Evolutionary conservation across 108 stramenopile genomes (phyloP), one percentile per base, ranked within the genome.

Genomic region (Cyclotella atomus): DNA sequence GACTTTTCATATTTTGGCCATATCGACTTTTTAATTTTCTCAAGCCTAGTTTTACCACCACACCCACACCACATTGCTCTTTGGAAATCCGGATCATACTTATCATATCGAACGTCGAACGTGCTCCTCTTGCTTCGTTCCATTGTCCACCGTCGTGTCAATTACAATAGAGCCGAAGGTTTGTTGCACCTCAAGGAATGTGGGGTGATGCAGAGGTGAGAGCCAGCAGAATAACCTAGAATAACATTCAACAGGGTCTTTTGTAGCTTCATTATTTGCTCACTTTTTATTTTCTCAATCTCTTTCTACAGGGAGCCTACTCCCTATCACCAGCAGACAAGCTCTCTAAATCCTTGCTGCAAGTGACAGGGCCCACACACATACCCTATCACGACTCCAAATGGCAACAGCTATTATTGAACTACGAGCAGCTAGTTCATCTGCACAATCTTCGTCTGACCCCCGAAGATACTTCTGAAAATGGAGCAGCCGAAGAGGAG

Each of bases 371-470:
- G 30, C 90, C 92, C 10, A 87, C 84, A 1, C 88, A 88, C 50
- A 76, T 91, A 75, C 86, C 88, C 21, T 91, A 81, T 75, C 62
- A 88, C 10, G 92, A 93, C 68, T 49, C 77, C 23, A 81, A 88
- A 60, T 94, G 93, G 93, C 87, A 90, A 74, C 86, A 91, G 32
- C 52, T 94, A 8, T 50, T 94, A 33, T 71, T 83, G 21, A 79
- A 86, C 24, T 94, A 90, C 47, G 89, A 90, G 54, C 79, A 89
- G 62, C 84, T 91, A 81, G 88, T 90, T 14, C 93, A 94, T 77
- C 65, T 91, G 35, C 90, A 94, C 46, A 47, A 62, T 29, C 59
- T 61, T n/a, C 59, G 49, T n/a, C 43, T 57, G 25, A 25, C 27
- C 1, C 17, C 52, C 50, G 30, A 56, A 30, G 55, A n/a, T 10